Percentiles rank a stretch among this genome's conserved stretches.
Conservation (phyloP, 2,329 filamentous ascomycete species). For the Zasmidium angulare region DNA sequence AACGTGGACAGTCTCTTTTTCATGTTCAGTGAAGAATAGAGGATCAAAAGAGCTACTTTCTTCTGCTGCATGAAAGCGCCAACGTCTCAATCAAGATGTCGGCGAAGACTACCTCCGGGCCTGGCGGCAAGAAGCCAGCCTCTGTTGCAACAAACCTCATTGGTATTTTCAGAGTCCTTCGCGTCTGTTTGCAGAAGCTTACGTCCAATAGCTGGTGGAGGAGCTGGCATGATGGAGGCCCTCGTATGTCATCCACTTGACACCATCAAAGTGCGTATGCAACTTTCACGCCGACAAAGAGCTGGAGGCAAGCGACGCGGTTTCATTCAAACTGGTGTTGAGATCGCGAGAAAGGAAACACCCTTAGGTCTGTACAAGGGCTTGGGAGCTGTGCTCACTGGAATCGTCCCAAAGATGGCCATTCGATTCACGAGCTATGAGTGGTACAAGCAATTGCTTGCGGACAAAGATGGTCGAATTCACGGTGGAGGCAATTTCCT, state of each 20-base stretch:
- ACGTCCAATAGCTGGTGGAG: conserved; percentile 72
- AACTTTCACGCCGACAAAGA: conserved; percentile 83
- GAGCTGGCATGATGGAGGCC: conserved; percentile 99
- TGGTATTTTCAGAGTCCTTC: conserved; percentile 53
- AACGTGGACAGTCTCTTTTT: not conserved
- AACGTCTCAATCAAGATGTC: conserved; percentile 49
- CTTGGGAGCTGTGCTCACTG: conserved; percentile 91
- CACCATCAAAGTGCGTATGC: conserved; percentile 99
- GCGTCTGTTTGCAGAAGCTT: conserved; percentile 6
- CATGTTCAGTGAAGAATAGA: not conserved
- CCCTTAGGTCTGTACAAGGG: conserved; percentile 95
- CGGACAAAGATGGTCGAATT: conserved; percentile 65
- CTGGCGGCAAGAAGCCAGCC: conserved; percentile 70
- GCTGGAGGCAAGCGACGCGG: conserved; percentile 82
- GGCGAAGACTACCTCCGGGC: conserved; percentile 57
- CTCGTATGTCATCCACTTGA: conserved; percentile 93
- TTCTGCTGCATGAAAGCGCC: not conserved
- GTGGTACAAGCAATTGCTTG: conserved; percentile 82
- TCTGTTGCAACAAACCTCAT: conserved; percentile 89
- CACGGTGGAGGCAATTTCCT: conserved; percentile 71
- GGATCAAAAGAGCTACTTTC: not conserved
- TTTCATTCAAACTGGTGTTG: conserved; percentile 79
- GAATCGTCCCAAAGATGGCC: conserved; percentile 98
- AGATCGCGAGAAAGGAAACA: conserved; percentile 88
- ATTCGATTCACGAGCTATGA: conserved; percentile 98